Base-by-base conservation (phyloP, 441 rosid genomes). In the Isatis lusitanica region DNA sequence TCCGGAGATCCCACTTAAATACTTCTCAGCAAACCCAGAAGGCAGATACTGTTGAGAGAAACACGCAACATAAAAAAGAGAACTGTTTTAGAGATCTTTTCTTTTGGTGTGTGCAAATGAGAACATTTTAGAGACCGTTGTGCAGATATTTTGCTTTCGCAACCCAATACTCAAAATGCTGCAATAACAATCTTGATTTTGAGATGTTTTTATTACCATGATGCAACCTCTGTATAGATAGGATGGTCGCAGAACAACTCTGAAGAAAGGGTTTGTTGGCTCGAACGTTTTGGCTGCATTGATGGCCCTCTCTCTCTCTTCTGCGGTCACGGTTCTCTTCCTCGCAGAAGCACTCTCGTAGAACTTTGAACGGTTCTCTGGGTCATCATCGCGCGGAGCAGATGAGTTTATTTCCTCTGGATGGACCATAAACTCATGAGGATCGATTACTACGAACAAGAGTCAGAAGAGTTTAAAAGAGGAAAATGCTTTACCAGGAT, bases 291-390 rank as follows among this genome's bases (percentile, higher is more conserved):
- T 95, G 39, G 99, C 97, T 3, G 97, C 89, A 77, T 87, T 95
- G 69, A 95, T 79, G 42, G 96, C 97, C 66, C 92, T 81, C 73
- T 95, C 99, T 81, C 99, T 85, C 66, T 93, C 99, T 81, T 93
- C 98, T 68, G 97, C 90, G 17, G 98, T 90, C 74, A 90, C 95
- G 0, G 96, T 87, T 83, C 99, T 85, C 85, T 90, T 93, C 78
- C 99, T 85, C 1, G 95, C 94, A 40, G 97, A 91, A 71, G 99
- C 99, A 81, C 98, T 95, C 75, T 89, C 94, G 70, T 95, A 95
- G 82, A 91, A 90, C 83, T 90, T 88, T 71, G 81, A 85, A 38
- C 88, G 86, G 83, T 73, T 81, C 61, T 95, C 99, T 7, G 76
- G 81, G 9, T 87, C 95, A 58, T 79, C 93, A 58, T 80, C 85